Evolutionary conservation across 2,329 filamentous ascomycete genomes (phyloP).

Genomic region (Colletotrichum magnum): DNA sequence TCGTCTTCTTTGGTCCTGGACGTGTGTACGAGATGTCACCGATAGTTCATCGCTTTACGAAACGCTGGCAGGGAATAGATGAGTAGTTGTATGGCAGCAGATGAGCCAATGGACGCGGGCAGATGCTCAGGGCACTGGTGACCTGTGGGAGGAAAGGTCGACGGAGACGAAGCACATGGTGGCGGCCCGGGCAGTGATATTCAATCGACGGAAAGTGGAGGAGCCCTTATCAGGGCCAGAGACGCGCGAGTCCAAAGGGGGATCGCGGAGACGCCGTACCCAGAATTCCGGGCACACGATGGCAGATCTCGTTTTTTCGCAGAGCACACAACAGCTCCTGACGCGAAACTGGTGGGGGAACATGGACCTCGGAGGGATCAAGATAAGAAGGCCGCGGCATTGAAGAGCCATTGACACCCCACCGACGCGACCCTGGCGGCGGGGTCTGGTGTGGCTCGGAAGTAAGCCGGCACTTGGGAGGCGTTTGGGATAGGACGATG

Average conservation of each 20-base stretch:
- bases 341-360: conserved; percentile 37
- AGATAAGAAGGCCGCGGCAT: conserved; percentile 33
- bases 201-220: conserved; percentile 38
- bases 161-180: conserved; percentile 17
- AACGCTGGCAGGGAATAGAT: not conserved
- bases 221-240: conserved; percentile 36
- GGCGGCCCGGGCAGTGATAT: conserved; percentile 34
- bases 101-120: not conserved
- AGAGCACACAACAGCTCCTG: conserved; percentile 31
- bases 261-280: conserved; percentile 14
- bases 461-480: conserved; percentile 33
- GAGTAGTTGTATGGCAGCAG: not conserved
- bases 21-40: conserved; percentile 12
- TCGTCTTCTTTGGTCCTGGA: conserved; percentile 4
- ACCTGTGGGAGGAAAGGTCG: conserved; percentile 18
- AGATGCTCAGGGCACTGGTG: conserved; percentile 27
- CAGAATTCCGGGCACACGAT: conserved; percentile 28
- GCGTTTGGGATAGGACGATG: conserved; percentile 25
- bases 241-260: conserved; percentile 7
- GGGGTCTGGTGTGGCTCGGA: conserved; percentile 36
- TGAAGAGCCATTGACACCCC: conserved; percentile 30
- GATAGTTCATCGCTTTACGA: conserved; percentile 25
- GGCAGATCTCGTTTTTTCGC: conserved; percentile 10
- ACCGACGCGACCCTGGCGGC: conserved; percentile 30
- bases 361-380: conserved; percentile 21